Evolutionary conservation across 495 filamentous ascomycete species (phyloP).

Genomic region (Penicillium ucsense): DNA sequence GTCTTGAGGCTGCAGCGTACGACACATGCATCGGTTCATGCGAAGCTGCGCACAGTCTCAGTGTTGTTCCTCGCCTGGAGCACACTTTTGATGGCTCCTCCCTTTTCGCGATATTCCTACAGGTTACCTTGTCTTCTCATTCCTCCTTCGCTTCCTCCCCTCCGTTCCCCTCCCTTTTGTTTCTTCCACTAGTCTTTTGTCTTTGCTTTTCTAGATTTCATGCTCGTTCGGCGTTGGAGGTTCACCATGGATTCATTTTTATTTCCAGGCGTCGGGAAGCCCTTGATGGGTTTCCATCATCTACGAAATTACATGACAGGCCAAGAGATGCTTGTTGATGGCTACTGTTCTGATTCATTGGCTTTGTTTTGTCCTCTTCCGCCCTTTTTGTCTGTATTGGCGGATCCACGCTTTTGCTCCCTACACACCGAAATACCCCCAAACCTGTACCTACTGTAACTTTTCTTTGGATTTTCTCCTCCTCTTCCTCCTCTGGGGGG

Average conservation of each 20-base stretch:
- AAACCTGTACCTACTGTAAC: slow-evolving; percentile 5
- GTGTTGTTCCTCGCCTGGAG: no score
- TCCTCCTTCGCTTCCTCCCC: slow-evolving; percentile 1
- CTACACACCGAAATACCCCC: slow-evolving; percentile 12
- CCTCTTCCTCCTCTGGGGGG: no score
- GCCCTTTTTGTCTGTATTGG: slow-evolving; percentile 3
- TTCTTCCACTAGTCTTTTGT: neutral
- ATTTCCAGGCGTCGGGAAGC: neutral
- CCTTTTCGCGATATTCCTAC: no score
- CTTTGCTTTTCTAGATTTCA: slow-evolving; percentile 10
- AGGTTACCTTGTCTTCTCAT: neutral
- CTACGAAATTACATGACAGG: slow-evolving; percentile 16
- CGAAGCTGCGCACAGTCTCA: no score
- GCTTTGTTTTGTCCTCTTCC: neutral
- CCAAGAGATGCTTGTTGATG: neutral
- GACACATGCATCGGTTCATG: no score
- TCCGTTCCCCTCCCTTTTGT: neutral
- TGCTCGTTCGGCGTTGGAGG: slow-evolving; percentile 13
- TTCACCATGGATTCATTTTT: neutral
- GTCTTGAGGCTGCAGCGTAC: neutral
- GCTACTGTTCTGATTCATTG: neutral
- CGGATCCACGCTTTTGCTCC: neutral
- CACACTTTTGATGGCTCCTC: no score
- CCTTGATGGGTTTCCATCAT: slow-evolving; percentile 1
- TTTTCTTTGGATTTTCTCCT: no score